Conservation (phyloP, 2,329 filamentous ascomycete species). For the Diaporthe sp. region DNA sequence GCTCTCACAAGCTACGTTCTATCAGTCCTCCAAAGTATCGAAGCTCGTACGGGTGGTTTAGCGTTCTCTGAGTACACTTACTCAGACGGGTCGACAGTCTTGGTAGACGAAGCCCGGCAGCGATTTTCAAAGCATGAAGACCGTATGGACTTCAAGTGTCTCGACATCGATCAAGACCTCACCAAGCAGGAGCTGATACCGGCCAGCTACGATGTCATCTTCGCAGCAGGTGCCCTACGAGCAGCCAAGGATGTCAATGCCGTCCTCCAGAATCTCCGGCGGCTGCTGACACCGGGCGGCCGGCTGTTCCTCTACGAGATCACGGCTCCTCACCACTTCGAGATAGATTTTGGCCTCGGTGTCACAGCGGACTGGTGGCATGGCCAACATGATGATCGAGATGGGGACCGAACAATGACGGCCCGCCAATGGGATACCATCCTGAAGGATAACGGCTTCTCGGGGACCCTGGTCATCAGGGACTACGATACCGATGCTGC, state of each 20-base stretch:
- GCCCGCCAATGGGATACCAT: neutral
- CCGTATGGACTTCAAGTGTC: neutral
- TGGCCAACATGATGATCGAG: neutral
- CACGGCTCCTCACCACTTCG: neutral
- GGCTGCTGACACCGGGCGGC: neutral
- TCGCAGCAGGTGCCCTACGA: constrained; percentile 4
- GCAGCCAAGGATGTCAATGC: neutral
- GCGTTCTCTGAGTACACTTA: neutral
- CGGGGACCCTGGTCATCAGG: constrained; percentile 10
- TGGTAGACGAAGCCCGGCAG: neutral
- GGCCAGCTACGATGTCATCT: neutral
- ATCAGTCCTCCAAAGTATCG: neutral
- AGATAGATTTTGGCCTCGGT: neutral
- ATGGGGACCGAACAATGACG: neutral
- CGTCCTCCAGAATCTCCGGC: neutral
- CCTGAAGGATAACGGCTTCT: constrained; percentile 34
- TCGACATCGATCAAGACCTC: neutral
- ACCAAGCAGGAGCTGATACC: neutral
- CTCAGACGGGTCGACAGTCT: neutral
- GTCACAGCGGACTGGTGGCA: neutral
- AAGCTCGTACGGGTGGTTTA: neutral
- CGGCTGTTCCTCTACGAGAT: neutral
- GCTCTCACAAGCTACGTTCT: neutral
- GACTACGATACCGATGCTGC: constrained; percentile 35
- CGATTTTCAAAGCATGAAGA: neutral